Conservation (phyloP, 2,329 filamentous ascomycete genomes). For the Exophiala calicioides region DNA sequence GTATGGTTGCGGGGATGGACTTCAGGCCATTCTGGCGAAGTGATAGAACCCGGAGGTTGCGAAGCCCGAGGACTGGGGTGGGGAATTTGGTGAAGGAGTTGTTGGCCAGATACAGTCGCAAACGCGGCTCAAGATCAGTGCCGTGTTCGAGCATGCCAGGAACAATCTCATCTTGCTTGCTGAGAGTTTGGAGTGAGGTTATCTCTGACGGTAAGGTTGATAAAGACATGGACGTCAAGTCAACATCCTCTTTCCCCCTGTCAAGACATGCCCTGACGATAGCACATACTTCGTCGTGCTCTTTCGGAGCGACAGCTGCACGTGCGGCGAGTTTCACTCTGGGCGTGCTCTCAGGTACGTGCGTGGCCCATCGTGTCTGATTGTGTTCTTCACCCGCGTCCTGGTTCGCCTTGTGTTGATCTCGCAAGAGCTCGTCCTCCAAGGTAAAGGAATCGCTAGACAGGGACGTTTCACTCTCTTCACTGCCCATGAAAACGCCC, state of each 20-base stretch:
- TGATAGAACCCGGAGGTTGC: conserved; percentile 45
- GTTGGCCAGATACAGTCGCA: conserved; percentile 46
- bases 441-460: conserved; percentile 41
- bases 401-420: conserved; percentile 23
- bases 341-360: not conserved
- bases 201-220: conserved; percentile 21
- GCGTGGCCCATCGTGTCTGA: not conserved
- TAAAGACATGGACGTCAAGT: conserved; percentile 42
- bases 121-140: conserved; percentile 40
- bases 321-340: conserved; percentile 9
- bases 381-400: conserved; percentile 10
- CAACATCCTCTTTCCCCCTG: conserved; percentile 45
- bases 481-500: conserved; percentile 52
- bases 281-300: conserved; percentile 40
- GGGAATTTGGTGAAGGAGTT: conserved; percentile 43
- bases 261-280: conserved; percentile 46
- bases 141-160: conserved; percentile 28
- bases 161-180: conserved; percentile 29
- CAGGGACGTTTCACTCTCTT: conserved; percentile 41
- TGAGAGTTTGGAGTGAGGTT: conserved; percentile 20
- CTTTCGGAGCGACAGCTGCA: conserved; percentile 1
- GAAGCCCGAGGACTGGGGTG: conserved; percentile 45
- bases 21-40: conserved; percentile 49
- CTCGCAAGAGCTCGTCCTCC: conserved; percentile 39
- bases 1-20: conserved; percentile 44